Conservation (phyloP, 2,329 filamentous ascomycete genomes). For the Chrysosporium queenslandicum region DNA sequence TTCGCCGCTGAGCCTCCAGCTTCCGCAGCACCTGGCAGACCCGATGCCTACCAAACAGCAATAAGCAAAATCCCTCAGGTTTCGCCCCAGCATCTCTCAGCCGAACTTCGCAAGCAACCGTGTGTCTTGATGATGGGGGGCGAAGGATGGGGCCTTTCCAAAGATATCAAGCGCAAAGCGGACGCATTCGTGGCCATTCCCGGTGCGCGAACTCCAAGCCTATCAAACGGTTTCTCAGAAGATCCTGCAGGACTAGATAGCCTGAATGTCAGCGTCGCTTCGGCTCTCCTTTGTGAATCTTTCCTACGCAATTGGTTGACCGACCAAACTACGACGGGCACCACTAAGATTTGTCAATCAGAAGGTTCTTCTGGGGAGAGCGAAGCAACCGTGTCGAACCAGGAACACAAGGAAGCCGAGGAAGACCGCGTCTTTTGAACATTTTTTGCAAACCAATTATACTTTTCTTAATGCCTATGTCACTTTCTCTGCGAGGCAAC, state of each 20-base stretch:
- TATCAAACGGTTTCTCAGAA: no score
- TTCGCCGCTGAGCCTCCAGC: slow-evolving; percentile 58
- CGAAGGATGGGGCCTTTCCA: slow-evolving; percentile 65
- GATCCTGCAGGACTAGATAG: slow-evolving; percentile 60
- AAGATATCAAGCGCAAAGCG: slow-evolving; percentile 53
- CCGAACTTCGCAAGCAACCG: slow-evolving; percentile 48
- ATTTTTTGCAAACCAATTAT: not conserved
- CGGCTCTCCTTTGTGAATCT: slow-evolving; percentile 54
- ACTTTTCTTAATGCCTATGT: not conserved
- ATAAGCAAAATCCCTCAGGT: slow-evolving; percentile 26
- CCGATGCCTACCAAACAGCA: slow-evolving; percentile 15
- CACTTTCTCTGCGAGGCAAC: no score
- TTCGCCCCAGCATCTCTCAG: slow-evolving; percentile 12
- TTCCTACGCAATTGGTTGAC: slow-evolving; percentile 30
- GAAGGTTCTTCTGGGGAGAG: not conserved
- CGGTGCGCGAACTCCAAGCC: slow-evolving; percentile 37
- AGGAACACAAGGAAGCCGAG: not conserved
- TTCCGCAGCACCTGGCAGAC: slow-evolving; percentile 18
- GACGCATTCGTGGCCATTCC: slow-evolving; percentile 56
- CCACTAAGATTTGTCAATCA: no score
- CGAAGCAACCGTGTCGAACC: not conserved
- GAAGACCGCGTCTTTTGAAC: slow-evolving; percentile 1
- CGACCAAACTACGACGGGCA: slow-evolving; percentile 8
- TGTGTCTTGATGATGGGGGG: slow-evolving; percentile 74
- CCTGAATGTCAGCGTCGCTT: slow-evolving; percentile 85